Evolutionary conservation across 2,329 filamentous ascomycete species (phyloP), one percentile per base, ranked within the genome.

Genomic region (Xylaria digitata): DNA sequence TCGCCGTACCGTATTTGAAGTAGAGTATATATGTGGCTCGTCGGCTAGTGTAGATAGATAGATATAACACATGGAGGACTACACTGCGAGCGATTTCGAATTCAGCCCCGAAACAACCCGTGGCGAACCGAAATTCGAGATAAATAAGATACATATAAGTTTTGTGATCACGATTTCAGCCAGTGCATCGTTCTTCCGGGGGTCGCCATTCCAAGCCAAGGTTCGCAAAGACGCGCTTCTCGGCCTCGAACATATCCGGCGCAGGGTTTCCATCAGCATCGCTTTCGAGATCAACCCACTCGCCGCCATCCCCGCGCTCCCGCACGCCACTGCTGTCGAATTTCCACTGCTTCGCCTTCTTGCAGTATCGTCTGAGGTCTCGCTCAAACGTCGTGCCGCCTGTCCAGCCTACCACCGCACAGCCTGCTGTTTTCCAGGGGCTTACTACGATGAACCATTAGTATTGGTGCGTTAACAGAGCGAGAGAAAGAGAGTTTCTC

Each of bases 301-400:
- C 79, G 1, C 92, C 80, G 2, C 92, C 92, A 61, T 89, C 87
- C 8, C 75, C 78, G 8, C 90, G 84, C 73, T 88, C 89, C 50
- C 94, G 85, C 11, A 97, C 87, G 0, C 96, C 96, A 74, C 92
- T 96, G 69, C 92, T 96, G 76, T 97, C 94, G 76, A 98, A 98
- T 78, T 96, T 97, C 84, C 93, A 90, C 0, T 83, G 83, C 73
- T 87, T 89, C 64, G 86, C 83, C 43, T 89, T 85, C 78, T 92
- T 94, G 67, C 90, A 93, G 79, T 95, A 97, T 40, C 90, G 83
- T 46, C 95, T 84, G 61, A 98, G 77, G 78, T 98, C 96, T 26
- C 95, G 84, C 81, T 97, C 89, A 72, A 97, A 98, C 0, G 94
- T 97, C 0, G 90, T 97, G 1, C 90, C 95, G 0, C 94, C 92